Percentiles rank a stretch among this genome's conserved stretches.
Evolutionary conservation across 306 rosid genomes (phyloP).

Genomic region (Dicorynia guianensis): DNA sequence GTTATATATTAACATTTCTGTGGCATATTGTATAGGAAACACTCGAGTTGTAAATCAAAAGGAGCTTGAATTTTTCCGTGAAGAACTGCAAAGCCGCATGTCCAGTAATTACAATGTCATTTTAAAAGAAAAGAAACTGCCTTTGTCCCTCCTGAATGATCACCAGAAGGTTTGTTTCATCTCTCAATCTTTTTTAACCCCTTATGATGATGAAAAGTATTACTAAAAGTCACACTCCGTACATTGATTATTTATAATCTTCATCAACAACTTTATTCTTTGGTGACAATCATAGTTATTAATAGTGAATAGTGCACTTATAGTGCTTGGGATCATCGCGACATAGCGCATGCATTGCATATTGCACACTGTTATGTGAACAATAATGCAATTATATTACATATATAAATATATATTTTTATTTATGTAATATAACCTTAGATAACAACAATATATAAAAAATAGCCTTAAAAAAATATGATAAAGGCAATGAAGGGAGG

Average conservation of each 20-base stretch:
- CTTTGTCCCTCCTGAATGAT: constrained; percentile 80
- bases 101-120: constrained; percentile 78
- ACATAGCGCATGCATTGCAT: too few relatives aligned
- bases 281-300: neutral
- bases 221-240: neutral
- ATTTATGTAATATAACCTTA: too few relatives aligned
- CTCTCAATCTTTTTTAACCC: neutral
- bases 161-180: constrained; percentile 73
- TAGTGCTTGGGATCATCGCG: too few relatives aligned
- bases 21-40: constrained; percentile 55
- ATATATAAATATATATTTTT: too few relatives aligned
- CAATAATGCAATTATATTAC: too few relatives aligned
- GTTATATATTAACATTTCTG: neutral
- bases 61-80: constrained; percentile 81
- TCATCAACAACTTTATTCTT: neutral
- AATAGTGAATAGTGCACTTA: too few relatives aligned
- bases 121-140: constrained; percentile 76
- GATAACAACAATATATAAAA: too few relatives aligned
- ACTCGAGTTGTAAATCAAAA: constrained; percentile 85
- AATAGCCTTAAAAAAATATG: too few relatives aligned
- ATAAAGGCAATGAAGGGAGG: too few relatives aligned
- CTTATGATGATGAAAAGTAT: neutral
- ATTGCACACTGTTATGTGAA: too few relatives aligned
- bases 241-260: neutral
- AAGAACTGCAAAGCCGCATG: constrained; percentile 72